phyloP scores from a whole-genome alignment of 1,139 yeast species.

The Magnusiomyces paraingens region DNA sequence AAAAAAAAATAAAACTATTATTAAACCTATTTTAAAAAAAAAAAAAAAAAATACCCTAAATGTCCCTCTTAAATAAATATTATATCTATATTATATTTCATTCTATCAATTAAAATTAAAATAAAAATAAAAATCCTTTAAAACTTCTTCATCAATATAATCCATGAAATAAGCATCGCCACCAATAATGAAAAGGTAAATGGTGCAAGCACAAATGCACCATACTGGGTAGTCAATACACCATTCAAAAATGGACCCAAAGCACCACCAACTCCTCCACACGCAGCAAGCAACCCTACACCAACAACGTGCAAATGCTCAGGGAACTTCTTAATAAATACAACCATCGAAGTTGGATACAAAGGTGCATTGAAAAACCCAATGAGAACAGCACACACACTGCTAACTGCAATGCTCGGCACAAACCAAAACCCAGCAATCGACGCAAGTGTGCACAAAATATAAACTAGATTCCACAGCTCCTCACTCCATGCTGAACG shows the following conservation, averaged over 20 bases:
- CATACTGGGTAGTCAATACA: conserved; percentile 25
- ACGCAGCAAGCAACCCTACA: conserved; percentile 67
- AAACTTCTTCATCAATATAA: conserved; percentile 8
- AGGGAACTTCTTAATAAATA: conserved; percentile 60
- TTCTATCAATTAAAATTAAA: too few species aligned
- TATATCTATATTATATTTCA: too few species aligned
- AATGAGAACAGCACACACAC: conserved; percentile 42
- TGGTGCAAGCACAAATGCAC: conserved; percentile 30
- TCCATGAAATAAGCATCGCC: conserved; percentile 27
- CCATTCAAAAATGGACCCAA: conserved; percentile 30
- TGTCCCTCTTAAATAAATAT: too few species aligned
- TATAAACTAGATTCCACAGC: conserved; percentile 20
- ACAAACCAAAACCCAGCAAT: conserved; percentile 29
- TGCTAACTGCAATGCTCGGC: conserved; percentile 26
- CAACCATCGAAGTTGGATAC: conserved; percentile 68
- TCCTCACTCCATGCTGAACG: conserved; percentile 24
- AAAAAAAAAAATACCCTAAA: too few species aligned
- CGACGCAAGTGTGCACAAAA: conserved; percentile 21
- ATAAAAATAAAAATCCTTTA: neutral
- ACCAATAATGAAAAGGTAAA: conserved; percentile 24
- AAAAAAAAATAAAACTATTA: too few species aligned
- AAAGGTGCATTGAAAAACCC: conserved; percentile 77
- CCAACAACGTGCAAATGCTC: conserved; percentile 56
- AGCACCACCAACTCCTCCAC: conserved; percentile 81
- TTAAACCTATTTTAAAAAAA: too few species aligned